Evolutionary conservation across 768 basidiomycete species (phyloP).

Genomic region (Boletus rubroflammeus): DNA sequence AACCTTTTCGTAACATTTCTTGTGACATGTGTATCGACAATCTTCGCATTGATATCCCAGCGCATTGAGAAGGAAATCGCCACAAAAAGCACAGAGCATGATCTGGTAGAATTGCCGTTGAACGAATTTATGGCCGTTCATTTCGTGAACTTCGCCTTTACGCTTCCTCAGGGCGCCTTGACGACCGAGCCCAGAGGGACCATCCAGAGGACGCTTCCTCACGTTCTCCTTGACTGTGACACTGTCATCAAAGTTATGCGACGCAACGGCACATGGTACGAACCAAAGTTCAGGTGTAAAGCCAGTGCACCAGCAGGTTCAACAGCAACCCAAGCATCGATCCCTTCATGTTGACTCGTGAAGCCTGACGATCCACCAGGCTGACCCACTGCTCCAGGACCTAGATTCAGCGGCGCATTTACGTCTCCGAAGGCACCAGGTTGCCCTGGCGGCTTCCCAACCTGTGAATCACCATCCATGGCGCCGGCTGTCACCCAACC

Average conservation of each 20-base stretch:
- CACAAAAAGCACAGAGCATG: slow-evolving; percentile 97
- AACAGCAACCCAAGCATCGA: slow-evolving; percentile 96
- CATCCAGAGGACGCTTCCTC: slow-evolving; percentile 92
- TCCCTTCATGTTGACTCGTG: slow-evolving; percentile 58
- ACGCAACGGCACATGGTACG: slow-evolving; percentile 30
- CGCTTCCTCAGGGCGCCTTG: slow-evolving; percentile 98
- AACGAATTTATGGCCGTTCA: slow-evolving; percentile 99
- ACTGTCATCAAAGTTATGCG: slow-evolving; percentile 1
- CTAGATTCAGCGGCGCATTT: slow-evolving; percentile 39
- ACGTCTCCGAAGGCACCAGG: slow-evolving; percentile 46
- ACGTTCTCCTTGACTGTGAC: slow-evolving; percentile 92
- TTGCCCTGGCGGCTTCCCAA: slow-evolving; percentile 47
- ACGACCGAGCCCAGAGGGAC: slow-evolving; percentile 87
- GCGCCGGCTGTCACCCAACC: slow-evolving; percentile 96
- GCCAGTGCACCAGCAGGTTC: slow-evolving; percentile 95
- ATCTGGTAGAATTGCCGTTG: slow-evolving; percentile 98
- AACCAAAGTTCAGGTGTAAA: slow-evolving; percentile 88
- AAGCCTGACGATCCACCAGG: slow-evolving; percentile 27
- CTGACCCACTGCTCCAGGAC: slow-evolving; percentile 27
- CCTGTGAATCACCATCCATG: slow-evolving; percentile 62
- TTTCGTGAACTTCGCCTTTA: slow-evolving; percentile 97
- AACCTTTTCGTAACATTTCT: slow-evolving; percentile 98
- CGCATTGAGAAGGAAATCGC: slow-evolving; percentile 95
- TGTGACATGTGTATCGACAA: slow-evolving; percentile 98
- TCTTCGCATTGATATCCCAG: slow-evolving; percentile 99